Base-by-base conservation (phyloP, 352 stramenopile species). In the Hyaloperonospora arabidopsidis region DNA sequence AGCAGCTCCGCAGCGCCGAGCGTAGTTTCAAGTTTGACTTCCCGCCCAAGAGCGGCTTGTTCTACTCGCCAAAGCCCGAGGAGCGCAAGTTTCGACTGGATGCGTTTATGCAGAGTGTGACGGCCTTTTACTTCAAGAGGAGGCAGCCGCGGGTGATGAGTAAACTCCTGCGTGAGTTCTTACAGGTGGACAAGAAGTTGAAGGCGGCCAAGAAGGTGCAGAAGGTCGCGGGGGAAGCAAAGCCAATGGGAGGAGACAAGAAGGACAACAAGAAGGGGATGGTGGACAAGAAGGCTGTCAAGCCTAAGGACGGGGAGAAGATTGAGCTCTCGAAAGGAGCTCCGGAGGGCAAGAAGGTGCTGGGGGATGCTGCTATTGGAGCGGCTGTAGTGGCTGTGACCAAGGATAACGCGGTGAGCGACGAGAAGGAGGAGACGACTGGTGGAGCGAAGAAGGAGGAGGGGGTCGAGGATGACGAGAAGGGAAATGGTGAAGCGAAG, bases 41-140 rank as follows among this genome's bases (percentile, higher is more conserved):
- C 56, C 79, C 79, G 19, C 70, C 72, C 56, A 86, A 86, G 55
- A 64, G 76, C 41, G 55, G 66, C 28, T 72, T 86, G 57, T 89
- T 86, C 63, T 86, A 67, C 61, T 70, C 69, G 38, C 73, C 79
- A 15, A 49, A 68, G 53, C 79, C 79, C 1, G 61, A 73, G 44
- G 59, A 86, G 18, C 76, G 79, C 40, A 55, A 83, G 44, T 55
- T 61, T 21, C 59, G 71, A 32, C 70, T 89, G 40, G 57, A 86
- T 38, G 74, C 70, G 41, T 89, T 89, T 51, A 45, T 89, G 48
- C 61, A 77, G 51, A 63, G 65, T 0, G 63, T 63, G 44, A 54
- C 70, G 13, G 57, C 56, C 50, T 73, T 79, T 29, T 70, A 72
- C 39, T 44, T 48, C 21, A 36, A 61, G 23, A 67, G 66, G 25